Percentiles rank a stretch among this genome's conserved stretches.
phyloP scores from a whole-genome alignment of 2,329 filamentous ascomycete species.

The Penicillium griseofulvum region DNA sequence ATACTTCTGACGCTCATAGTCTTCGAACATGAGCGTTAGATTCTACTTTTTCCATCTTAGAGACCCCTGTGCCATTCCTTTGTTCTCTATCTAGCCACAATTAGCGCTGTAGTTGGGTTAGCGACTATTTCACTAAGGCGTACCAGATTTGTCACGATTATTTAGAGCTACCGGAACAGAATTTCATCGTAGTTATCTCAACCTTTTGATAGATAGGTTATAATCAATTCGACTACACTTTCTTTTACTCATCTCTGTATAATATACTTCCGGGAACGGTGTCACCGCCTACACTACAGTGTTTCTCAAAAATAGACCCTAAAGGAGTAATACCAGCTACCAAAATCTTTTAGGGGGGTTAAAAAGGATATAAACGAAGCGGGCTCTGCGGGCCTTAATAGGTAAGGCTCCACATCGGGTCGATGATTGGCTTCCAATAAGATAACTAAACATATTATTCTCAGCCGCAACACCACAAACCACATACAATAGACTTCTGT shows the following conservation, averaged over 20 bases:
- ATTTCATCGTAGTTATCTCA: slow-evolving; percentile 1
- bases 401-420: neutral
- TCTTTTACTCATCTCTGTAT: neutral
- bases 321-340: too few species aligned
- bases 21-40: slow-evolving; percentile 16
- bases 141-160: slow-evolving; percentile 6
- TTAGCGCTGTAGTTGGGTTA: slow-evolving; percentile 1
- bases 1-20: neutral
- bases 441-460: too few species aligned
- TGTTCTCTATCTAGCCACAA: neutral
- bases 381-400: too few species aligned
- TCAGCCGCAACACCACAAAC: too few species aligned
- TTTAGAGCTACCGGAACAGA: slow-evolving; percentile 2
- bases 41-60: slow-evolving; percentile 8
- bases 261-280: too few species aligned
- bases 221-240: neutral
- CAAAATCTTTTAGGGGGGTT: too few species aligned
- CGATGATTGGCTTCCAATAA: neutral
- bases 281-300: too few species aligned
- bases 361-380: too few species aligned
- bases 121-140: slow-evolving; percentile 7
- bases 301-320: too few species aligned
- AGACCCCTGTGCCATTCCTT: neutral
- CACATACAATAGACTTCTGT: too few species aligned
- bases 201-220: slow-evolving; percentile 6